Conservation (phyloP, 73 alveolate genomes). For the Stentor roeselii region DNA sequence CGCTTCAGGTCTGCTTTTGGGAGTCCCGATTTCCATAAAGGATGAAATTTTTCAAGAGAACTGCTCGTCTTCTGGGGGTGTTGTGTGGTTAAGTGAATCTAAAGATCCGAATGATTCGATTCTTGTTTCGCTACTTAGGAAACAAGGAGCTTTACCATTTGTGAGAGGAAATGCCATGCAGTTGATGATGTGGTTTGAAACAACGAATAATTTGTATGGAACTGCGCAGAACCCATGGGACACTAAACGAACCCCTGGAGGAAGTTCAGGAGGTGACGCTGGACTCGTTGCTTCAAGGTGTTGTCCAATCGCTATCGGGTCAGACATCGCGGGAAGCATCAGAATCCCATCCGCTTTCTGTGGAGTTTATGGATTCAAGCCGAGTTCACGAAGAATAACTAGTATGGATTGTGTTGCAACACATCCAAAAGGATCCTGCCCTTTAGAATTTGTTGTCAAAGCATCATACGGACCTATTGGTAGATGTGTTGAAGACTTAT, state of each 20-base stretch:
- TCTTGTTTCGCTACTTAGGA: conserved; percentile 36
- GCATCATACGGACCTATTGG: conserved; percentile 66
- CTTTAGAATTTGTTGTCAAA: not conserved
- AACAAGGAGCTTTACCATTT: conserved; percentile 72
- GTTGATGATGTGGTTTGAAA: conserved; percentile 60
- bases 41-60: conserved; percentile 49
- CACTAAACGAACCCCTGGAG: conserved; percentile 72
- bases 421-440: not conserved
- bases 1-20: conserved; percentile 45
- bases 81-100: conserved; percentile 24
- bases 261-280: conserved; percentile 83
- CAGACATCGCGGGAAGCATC: conserved; percentile 65
- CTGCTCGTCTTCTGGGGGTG: conserved; percentile 46
- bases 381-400: conserved; percentile 52
- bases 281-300: conserved; percentile 65
- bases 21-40: conserved; percentile 74
- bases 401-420: conserved; percentile 16
- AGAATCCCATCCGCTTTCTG: conserved; percentile 62
- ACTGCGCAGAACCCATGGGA: conserved; percentile 61
- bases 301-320: conserved; percentile 63
- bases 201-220: conserved; percentile 68
- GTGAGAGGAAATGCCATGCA: conserved; percentile 71
- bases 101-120: conserved; percentile 51
- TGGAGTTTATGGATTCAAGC: conserved; percentile 66
- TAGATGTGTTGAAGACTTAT: conserved; percentile 61